Percentiles rank a stretch among this genome's conserved stretches.
These are phyloP conservation scores for Geotrichum phurueaensis DNA, from an alignment of 1,139 yeast genomes.

Conservation along the genomic window DNA sequence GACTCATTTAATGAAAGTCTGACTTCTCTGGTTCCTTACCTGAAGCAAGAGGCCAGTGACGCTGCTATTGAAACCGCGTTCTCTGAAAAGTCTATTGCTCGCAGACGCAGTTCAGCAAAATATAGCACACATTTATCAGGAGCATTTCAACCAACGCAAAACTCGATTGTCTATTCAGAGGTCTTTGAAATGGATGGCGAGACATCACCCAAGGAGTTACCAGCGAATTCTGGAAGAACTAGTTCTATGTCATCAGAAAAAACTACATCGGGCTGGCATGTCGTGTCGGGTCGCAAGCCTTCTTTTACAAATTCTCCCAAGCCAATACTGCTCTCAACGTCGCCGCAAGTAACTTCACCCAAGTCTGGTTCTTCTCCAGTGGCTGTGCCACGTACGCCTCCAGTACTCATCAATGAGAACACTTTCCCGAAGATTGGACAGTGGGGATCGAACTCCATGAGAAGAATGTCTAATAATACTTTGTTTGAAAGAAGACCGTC, in stretches of 20 bases:
- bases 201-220: neutral
- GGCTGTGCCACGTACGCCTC: neutral
- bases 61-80: conserved; percentile 5
- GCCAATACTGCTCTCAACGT: neutral
- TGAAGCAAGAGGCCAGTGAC: conserved; percentile 5
- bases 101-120: conserved; percentile 7
- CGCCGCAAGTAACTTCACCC: neutral
- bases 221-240: neutral
- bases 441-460: neutral
- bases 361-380: neutral
- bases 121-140: neutral
- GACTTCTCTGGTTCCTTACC: conserved; percentile 8
- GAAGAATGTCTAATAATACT: neutral
- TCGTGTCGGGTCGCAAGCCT: neutral
- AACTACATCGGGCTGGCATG: neutral
- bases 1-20: conserved; percentile 12
- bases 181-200: conserved; percentile 15
- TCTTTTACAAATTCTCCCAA: neutral
- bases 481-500: neutral
- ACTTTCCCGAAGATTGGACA: conserved; percentile 6
- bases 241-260: neutral
- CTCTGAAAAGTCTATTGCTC: neutral
- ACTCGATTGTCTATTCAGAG: neutral
- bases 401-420: neutral
- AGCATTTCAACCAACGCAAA: neutral